A percentile compares a stretch with the other conserved stretches of the same genome.
These are phyloP conservation scores for Brassica rapa DNA, from an alignment of 345 rosid species.

Conservation along the genomic window DNA sequence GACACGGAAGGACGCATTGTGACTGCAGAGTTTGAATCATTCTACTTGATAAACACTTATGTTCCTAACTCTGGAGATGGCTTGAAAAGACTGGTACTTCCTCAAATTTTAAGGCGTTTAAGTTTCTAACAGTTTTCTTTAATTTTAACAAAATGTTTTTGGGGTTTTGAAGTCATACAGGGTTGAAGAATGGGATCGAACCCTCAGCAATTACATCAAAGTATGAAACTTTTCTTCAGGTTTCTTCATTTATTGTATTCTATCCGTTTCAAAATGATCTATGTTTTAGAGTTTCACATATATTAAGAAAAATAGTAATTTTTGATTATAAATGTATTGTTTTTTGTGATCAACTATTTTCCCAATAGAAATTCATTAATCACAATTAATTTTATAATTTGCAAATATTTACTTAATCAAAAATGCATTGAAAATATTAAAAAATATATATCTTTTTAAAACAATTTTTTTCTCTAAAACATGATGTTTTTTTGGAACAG, in stretches of 20 bases:
- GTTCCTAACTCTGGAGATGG: conserved; percentile 99
- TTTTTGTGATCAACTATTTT: no score
- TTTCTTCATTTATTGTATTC: neutral
- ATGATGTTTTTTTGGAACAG: no score
- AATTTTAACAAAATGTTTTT: conserved; percentile 8
- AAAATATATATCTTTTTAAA: no score
- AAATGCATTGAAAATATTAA: no score
- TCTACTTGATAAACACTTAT: conserved; percentile 65
- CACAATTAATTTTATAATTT: no score
- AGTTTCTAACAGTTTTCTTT: conserved; percentile 1
- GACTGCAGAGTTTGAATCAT: conserved; percentile 85
- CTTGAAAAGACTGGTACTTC: conserved; percentile 84
- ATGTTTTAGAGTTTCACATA: no score
- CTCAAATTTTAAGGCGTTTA: conserved; percentile 14
- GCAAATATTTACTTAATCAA: no score
- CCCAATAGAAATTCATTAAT: no score
- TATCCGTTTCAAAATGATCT: no score
- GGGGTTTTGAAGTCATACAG: conserved; percentile 62
- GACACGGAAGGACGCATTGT: conserved; percentile 87
- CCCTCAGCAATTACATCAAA: conserved; percentile 77
- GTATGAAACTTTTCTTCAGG: conserved; percentile 47
- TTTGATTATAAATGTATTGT: no score
- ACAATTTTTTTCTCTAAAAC: no score
- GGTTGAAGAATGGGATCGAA: conserved; percentile 73
- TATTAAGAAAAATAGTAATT: no score